phyloP scores from a whole-genome alignment of 164 flowering plant genomes.

The Macadamia integrifolia region DNA sequence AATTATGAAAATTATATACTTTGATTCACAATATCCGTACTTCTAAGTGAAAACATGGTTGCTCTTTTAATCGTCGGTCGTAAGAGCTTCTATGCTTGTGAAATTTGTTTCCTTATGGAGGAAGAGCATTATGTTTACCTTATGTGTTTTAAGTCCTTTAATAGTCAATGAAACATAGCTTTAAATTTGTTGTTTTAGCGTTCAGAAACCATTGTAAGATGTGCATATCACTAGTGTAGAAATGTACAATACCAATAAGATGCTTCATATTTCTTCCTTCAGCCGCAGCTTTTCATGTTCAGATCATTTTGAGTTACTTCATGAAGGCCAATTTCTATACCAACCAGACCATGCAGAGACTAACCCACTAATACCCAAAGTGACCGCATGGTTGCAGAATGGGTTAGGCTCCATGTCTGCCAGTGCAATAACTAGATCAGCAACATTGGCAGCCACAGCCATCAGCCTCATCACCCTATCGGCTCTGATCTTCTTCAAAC shows the following conservation, averaged over 20 bases:
- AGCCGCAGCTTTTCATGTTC: not conserved
- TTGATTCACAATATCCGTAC: too few relatives aligned
- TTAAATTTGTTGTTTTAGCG: too few relatives aligned
- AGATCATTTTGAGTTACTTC: conserved; percentile 1
- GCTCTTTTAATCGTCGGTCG: too few relatives aligned
- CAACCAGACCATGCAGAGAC: conserved; percentile 99
- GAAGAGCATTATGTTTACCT: too few relatives aligned
- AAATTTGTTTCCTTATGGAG: too few relatives aligned
- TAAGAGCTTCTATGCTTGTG: too few relatives aligned
- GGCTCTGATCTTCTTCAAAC: conserved; percentile 39
- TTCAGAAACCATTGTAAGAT: too few relatives aligned
- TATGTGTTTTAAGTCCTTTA: too few relatives aligned
- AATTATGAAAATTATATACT: too few relatives aligned
- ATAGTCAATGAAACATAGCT: too few relatives aligned
- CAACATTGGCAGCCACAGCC: conserved; percentile 82
- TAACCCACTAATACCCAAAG: conserved; percentile 83
- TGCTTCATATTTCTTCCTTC: not conserved
- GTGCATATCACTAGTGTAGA: not conserved
- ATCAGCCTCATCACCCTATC: conserved; percentile 89
- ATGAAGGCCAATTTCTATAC: conserved; percentile 95
- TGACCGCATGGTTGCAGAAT: conserved; percentile 70
- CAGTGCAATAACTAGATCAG: conserved; percentile 75
- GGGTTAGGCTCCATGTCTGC: conserved; percentile 95
- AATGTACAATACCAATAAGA: not conserved
- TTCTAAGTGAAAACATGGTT: too few relatives aligned